Evolutionary conservation across 441 rosid genomes (phyloP).

Genomic region (Erodium texanum): DNA sequence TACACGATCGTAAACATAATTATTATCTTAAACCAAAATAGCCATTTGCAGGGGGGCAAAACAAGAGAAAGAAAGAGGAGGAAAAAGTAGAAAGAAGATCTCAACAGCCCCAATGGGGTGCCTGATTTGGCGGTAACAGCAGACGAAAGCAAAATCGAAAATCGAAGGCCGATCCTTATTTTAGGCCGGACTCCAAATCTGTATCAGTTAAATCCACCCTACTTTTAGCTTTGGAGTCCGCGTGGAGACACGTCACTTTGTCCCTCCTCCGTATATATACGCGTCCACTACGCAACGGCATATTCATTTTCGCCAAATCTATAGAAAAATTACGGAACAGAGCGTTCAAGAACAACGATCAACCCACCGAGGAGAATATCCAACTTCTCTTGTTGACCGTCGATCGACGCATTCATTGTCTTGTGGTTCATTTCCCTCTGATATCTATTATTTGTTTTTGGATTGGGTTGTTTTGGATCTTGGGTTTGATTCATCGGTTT

Average conservation of each 20-base stretch:
- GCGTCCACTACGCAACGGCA: slow-evolving; percentile 3
- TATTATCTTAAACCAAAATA: too few relatives aligned
- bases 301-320: background rate
- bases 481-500: background rate
- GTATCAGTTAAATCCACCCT: slow-evolving; percentile 2
- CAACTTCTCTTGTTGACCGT: too few relatives aligned
- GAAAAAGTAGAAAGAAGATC: background rate
- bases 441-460: background rate
- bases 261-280: background rate
- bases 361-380: background rate
- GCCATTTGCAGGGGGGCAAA: too few relatives aligned
- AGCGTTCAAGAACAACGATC: too few relatives aligned
- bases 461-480: background rate
- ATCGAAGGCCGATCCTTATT: background rate
- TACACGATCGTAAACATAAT: too few relatives aligned
- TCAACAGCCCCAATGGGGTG: background rate
- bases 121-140: slow-evolving; percentile 1
- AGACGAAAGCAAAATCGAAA: background rate
- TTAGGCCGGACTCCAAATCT: slow-evolving; percentile 1
- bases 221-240: background rate
- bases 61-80: background rate
- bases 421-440: background rate
- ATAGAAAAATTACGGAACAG: too few relatives aligned
- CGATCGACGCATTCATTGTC: background rate
- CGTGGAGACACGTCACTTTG: background rate